Conservation (phyloP, 31 red algal species). For the Endocladia muricata region DNA sequence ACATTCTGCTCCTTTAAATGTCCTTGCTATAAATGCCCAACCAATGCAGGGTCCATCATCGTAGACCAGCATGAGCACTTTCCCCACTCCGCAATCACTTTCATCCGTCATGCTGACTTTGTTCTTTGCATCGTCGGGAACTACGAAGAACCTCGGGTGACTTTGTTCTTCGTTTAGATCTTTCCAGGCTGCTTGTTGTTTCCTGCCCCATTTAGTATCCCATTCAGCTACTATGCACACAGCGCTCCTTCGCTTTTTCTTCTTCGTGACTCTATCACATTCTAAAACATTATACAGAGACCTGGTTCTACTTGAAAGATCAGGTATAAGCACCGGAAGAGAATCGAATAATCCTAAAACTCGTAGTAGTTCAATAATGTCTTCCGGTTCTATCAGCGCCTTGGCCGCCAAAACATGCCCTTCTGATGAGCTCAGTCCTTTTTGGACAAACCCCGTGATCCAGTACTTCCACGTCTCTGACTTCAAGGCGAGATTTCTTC, state of each 20-base stretch:
- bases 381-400: not conserved
- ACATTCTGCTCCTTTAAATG: not conserved
- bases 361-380: not conserved
- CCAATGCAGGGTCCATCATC: not conserved
- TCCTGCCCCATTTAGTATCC: not conserved
- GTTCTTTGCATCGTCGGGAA: not conserved
- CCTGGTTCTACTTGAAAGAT: not conserved
- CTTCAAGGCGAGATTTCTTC: not conserved
- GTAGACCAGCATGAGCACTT: not conserved
- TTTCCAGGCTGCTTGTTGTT: not conserved
- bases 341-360: conserved; percentile 1
- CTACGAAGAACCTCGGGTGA: not conserved
- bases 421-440: not conserved
- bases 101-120: not conserved
- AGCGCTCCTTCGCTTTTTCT: not conserved
- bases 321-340: not conserved
- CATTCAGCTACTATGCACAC: not conserved
- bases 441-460: not conserved
- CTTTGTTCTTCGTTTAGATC: not conserved
- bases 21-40: not conserved
- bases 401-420: not conserved
- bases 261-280: not conserved
- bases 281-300: not conserved
- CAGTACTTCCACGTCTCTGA: not conserved
- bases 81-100: not conserved